phyloP scores from a whole-genome alignment of 495 filamentous ascomycete species.

The Penicillium steckii region DNA sequence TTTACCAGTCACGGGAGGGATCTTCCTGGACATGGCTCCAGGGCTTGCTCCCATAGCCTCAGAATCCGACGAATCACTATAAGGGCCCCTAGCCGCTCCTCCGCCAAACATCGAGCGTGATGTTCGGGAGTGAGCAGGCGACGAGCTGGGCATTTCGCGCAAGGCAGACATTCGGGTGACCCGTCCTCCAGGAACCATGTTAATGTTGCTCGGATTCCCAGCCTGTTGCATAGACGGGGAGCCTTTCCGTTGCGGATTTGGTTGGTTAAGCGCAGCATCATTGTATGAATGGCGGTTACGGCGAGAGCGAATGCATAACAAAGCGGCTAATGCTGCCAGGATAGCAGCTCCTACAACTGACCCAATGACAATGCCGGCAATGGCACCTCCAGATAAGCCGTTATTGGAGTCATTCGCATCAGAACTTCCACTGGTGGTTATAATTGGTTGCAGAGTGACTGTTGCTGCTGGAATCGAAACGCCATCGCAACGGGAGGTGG shows the following conservation, averaged over 20 bases:
- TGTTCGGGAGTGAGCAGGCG: slow-evolving; percentile 52
- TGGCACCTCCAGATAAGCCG: slow-evolving; percentile 75
- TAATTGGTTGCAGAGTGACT: slow-evolving; percentile 61
- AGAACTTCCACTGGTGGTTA: slow-evolving; percentile 43
- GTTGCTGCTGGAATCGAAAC: slow-evolving; percentile 76
- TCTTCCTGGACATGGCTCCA: slow-evolving; percentile 60
- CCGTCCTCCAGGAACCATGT: slow-evolving; percentile 79
- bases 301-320: slow-evolving; percentile 58
- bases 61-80: slow-evolving; percentile 74
- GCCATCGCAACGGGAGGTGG: slow-evolving; percentile 63
- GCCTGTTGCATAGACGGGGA: slow-evolving; percentile 48
- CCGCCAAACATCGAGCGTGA: slow-evolving; percentile 41
- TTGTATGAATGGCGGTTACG: slow-evolving; percentile 58
- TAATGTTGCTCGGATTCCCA: slow-evolving; percentile 55
- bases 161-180: slow-evolving; percentile 96
- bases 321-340: slow-evolving; percentile 58
- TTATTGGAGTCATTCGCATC: slow-evolving; percentile 21
- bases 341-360: slow-evolving; percentile 70
- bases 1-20: slow-evolving; percentile 64
- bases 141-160: slow-evolving; percentile 64
- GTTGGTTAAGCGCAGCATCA: slow-evolving; percentile 78
- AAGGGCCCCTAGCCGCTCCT: slow-evolving; percentile 40
- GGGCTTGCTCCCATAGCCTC: slow-evolving; percentile 80
- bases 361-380: slow-evolving; percentile 89
- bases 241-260: slow-evolving; percentile 68